Evolutionary conservation across 768 basidiomycete species (phyloP), one percentile per base, ranked within the genome.

Genomic region (Suillus alpinus): DNA sequence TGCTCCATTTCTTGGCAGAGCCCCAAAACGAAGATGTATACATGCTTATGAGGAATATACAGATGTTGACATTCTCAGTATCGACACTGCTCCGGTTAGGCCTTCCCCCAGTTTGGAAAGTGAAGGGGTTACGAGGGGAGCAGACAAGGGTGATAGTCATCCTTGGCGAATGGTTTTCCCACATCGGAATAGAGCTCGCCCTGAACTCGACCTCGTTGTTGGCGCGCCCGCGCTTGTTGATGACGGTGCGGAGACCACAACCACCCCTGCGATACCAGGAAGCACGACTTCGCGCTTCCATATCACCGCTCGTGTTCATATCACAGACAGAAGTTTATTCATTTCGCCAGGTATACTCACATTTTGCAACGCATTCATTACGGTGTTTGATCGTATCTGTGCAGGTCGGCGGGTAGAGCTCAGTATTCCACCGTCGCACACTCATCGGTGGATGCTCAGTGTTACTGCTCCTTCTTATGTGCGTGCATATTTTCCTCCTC

Each of bases 391-490:
- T 20, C n/a, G 10, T 13, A 34, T 60, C 41, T 6, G 46, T 26
- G 12, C 57, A 83, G 80, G 71, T 32, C 73, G 71, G 20, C 76
- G 78, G 20, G 58, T 66, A 9, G 57, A 61, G 58, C 36, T 62
- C 36, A 39, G 67, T 56, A 53, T 63, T 62, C 43, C 70, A 67
- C 23, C 52, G 2, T 55, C 52, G 16, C 65, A 81, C 64, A 69
- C 80, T 3, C 82, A 82, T 65, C 72, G 76, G n/a, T 84, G 82
- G 82, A 76, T 78, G 66, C 62, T 83, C 7, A 67, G 68, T 13
- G 71, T 82, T 8, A 74, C 74, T 0, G 72, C 83, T 14, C 81
- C 82, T 5, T 80, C 79, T 34, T 83, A 83, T 64, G 81, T 83
- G 53, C 37, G 82, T 73, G 16, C 26, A 16, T 23, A 59, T 20